These are phyloP conservation scores for Phytopythium cucurbitacearum DNA, from an alignment of 352 stramenopile species.

Conservation along the genomic window DNA sequence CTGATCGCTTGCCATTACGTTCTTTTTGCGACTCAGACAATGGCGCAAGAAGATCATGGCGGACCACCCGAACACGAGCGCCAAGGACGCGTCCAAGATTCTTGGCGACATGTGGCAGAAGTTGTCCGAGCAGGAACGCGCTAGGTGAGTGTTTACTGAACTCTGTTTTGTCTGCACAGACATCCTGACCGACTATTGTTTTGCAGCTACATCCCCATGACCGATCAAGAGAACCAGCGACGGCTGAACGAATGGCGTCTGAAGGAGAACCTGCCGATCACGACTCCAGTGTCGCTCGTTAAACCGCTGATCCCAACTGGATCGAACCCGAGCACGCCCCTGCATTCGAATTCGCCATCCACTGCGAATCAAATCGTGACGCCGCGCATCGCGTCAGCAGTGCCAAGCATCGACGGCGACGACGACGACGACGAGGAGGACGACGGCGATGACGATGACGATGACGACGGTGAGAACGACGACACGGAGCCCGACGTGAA, in stretches of 20 bases:
- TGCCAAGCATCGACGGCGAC: constrained; percentile 22
- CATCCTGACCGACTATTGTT: too few species aligned
- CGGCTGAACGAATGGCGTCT: constrained; percentile 72
- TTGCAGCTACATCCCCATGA: constrained; percentile 64
- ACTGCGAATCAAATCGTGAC: constrained; percentile 6
- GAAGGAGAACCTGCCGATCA: constrained; percentile 61
- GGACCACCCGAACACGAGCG: constrained; percentile 61
- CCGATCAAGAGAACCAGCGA: constrained; percentile 70
- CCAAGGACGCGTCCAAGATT: constrained; percentile 81
- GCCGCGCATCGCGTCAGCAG: constrained; percentile 18
- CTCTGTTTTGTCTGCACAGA: background rate
- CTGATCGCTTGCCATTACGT: background rate
- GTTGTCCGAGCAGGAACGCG: constrained; percentile 67
- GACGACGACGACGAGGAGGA: constrained; percentile 40
- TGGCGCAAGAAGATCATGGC: constrained; percentile 82
- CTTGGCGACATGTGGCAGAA: constrained; percentile 86
- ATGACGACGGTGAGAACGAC: constrained; percentile 47
- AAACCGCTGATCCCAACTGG: background rate
- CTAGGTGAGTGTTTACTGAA: constrained; percentile 24
- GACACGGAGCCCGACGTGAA: constrained; percentile 12
- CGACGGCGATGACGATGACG: constrained; percentile 44
- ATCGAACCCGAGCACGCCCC: background rate
- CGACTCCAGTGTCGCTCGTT: background rate
- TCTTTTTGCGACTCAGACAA: constrained; percentile 22
- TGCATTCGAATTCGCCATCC: background rate